Percentiles rank a stretch among this genome's conserved stretches.
Evolutionary conservation across 176 grass and related monocot genomes (phyloP).

Genomic region (Echinochloa phyllopogon): DNA sequence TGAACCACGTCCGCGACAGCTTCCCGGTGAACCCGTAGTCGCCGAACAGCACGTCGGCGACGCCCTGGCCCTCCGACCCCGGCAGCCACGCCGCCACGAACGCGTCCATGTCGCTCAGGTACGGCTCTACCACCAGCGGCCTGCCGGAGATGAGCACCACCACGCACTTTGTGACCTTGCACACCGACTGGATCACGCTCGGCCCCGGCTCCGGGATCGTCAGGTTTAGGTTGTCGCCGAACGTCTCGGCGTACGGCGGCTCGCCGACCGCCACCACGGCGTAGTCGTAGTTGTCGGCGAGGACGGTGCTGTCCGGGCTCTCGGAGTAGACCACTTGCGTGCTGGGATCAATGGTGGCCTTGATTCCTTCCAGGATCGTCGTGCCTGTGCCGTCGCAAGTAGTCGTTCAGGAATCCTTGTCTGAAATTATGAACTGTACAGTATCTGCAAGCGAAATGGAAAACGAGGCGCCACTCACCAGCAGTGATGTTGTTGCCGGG

Average conservation of each 20-base stretch:
- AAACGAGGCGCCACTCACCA: constrained; percentile 29
- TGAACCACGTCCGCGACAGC: constrained; percentile 90
- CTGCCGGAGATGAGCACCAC: constrained; percentile 77
- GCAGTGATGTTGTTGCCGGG: constrained; percentile 57
- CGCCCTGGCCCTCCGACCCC: constrained; percentile 80
- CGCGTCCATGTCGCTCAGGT: constrained; percentile 68
- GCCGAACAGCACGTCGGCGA: constrained; percentile 83
- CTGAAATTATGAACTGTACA: neutral
- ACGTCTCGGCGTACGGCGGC: constrained; percentile 63
- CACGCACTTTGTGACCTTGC: constrained; percentile 64
- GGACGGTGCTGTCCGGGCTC: constrained; percentile 49
- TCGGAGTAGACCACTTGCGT: constrained; percentile 71
- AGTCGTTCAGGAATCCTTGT: neutral
- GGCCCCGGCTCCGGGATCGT: constrained; percentile 69
- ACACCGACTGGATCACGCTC: constrained; percentile 70
- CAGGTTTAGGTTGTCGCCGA: constrained; percentile 78
- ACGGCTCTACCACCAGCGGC: constrained; percentile 84
- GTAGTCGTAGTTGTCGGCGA: constrained; percentile 64
- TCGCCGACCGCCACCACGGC: constrained; percentile 75
- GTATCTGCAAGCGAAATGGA: neutral
- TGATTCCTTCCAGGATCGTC: constrained; percentile 70
- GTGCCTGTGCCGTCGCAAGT: constrained; percentile 46
- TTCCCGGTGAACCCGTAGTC: constrained; percentile 87
- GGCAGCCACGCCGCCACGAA: constrained; percentile 93
- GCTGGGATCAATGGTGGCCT: constrained; percentile 60